Percentiles rank a stretch among this genome's conserved stretches.
These are phyloP conservation scores for Sclerotinia subarctica DNA, from an alignment of 2,329 filamentous ascomycete genomes.

Conservation along the genomic window DNA sequence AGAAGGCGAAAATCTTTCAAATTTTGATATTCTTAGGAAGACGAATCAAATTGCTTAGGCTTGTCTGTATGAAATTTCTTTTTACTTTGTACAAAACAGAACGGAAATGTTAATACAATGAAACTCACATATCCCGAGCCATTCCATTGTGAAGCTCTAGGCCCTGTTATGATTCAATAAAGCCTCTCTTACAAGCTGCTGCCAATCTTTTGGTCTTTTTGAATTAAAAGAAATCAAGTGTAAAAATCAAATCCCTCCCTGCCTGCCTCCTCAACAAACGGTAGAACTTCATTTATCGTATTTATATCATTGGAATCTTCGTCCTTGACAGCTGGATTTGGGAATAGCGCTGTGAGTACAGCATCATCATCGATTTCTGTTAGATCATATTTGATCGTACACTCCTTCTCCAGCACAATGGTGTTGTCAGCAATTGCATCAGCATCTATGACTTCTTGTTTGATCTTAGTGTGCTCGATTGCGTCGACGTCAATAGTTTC, in stretches of 20 bases:
- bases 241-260: neutral
- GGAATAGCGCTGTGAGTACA: fast-evolving
- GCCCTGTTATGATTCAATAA: no score
- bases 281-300: neutral
- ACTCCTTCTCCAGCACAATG: neutral
- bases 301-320: neutral
- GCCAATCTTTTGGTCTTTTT: no score
- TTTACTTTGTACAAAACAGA: neutral
- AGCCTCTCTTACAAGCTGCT: no score
- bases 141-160: neutral
- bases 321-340: neutral
- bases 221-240: no score
- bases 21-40: no score
- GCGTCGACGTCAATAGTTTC: neutral
- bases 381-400: neutral
- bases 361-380: neutral
- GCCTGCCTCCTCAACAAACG: neutral
- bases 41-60: no score
- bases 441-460: neutral
- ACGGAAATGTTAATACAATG: neutral
- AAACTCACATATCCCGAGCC: neutral
- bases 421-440: neutral
- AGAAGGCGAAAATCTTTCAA: no score
- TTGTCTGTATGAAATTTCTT: neutral
- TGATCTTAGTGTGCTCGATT: neutral